Percentiles rank a stretch among this genome's conserved stretches.
phyloP scores from a whole-genome alignment of 2,329 filamentous ascomycete species.

The Penicillium sp. region DNA sequence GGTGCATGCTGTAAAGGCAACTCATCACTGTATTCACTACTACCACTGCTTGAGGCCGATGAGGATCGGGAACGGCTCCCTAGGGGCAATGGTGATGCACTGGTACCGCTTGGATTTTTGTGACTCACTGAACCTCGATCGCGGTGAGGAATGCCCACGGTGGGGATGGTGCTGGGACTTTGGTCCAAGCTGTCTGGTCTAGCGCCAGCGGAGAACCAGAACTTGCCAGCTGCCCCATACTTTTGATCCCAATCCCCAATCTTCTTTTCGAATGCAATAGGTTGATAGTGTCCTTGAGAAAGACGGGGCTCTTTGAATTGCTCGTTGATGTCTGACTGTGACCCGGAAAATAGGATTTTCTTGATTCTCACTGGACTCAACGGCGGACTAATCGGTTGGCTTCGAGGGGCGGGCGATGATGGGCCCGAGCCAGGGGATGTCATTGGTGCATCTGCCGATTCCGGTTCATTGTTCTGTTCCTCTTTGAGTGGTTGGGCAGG shows the following conservation, averaged over 20 bases:
- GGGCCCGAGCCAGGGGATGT: constrained; percentile 2
- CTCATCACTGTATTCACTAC: constrained; percentile 28
- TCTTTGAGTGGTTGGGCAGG: background rate
- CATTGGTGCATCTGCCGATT: constrained; percentile 4
- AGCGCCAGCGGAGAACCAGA: constrained; percentile 31
- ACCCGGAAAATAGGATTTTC: constrained; percentile 42
- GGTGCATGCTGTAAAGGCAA: constrained; percentile 19
- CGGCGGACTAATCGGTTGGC: constrained; percentile 36
- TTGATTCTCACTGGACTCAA: constrained; percentile 40
- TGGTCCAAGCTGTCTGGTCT: constrained; percentile 5
- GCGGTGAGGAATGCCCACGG: constrained; percentile 34
- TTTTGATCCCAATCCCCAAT: constrained; percentile 49
- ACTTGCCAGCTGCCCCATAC: constrained; percentile 49
- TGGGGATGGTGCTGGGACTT: constrained; percentile 31
- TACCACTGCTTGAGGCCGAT: constrained; percentile 27
- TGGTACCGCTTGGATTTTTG: constrained; percentile 3
- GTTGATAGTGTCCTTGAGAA: constrained; percentile 48
- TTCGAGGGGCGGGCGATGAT: constrained; percentile 16
- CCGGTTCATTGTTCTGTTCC: background rate
- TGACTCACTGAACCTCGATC: constrained; percentile 5
- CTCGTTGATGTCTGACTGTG: constrained; percentile 5
- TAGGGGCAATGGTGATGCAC: constrained; percentile 4
- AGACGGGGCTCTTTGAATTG: constrained; percentile 8
- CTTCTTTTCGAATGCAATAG: constrained; percentile 49
- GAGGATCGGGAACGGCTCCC: constrained; percentile 15